Base-by-base conservation (phyloP, 2,329 filamentous ascomycete species). In the Pezicula carpinea region DNA sequence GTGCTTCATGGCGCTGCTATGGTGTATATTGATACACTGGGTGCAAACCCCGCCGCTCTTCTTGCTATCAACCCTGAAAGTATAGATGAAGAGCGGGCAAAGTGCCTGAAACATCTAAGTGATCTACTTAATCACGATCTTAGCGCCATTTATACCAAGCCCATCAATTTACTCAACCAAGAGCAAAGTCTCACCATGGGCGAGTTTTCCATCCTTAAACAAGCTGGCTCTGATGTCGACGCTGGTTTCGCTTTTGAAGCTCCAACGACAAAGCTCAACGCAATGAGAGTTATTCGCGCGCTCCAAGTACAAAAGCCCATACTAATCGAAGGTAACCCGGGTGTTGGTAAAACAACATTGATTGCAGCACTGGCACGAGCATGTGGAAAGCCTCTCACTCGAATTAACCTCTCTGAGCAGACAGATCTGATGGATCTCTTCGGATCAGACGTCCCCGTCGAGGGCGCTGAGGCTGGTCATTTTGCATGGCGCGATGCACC, bases 341-440 rank as follows among this genome's bases (percentile, higher is more conserved):
- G 93, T 63, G 93, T 99, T 18, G 93, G 93, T 47, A 99, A 99
- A 71, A 99, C 93, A 0, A 95, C 92, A 1, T 76, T 99, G 13
- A 82, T 99, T 18, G 85, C 86, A 39, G 91, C 93, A 1, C 73
- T 99, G 39, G 87, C 95, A 1, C 79, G 80, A 56, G 83, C 85
- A 4, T 86, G 89, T 53, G 89, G 91, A 5, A 85, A 85, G 52
- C 85, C 87, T 6, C 70, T 99, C 53, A 96, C 90, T 1, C 80
- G 93, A 58, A 96, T 99, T 68, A 99, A 99, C 62, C 74, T 99
- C 50, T 97, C 93, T 0, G 93, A 99, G 58, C 93, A 99, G 68
- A 99, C 95, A 0, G 93, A 99, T 66, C 72, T 99, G 42, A 96
- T 97, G 79, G 93, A 99, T 64, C 73, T 99, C 1, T 99, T 99